These are phyloP conservation scores for Wickerhamomyces silvicola DNA, from an alignment of 805 yeast species.

Conservation along the genomic window DNA sequence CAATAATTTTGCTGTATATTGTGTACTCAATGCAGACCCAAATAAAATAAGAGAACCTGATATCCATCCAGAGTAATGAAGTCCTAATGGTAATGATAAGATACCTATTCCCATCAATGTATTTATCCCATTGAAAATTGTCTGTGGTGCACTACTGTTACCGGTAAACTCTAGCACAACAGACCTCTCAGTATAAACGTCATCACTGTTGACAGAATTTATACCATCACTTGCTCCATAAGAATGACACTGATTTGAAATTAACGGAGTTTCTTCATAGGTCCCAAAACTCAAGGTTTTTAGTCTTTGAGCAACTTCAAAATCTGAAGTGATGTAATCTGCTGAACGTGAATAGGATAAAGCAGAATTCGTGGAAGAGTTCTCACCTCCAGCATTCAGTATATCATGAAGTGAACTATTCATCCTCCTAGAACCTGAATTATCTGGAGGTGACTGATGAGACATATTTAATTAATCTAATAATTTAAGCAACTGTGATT, in stretches of 20 bases:
- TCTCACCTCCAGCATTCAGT: slow-evolving; percentile 18
- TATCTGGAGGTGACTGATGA: slow-evolving; percentile 17
- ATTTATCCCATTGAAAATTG: slow-evolving; percentile 71
- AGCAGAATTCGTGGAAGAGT: slow-evolving; percentile 21
- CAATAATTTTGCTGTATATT: slow-evolving; percentile 46
- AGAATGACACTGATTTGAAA: slow-evolving; percentile 2
- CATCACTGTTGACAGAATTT: slow-evolving; percentile 1
- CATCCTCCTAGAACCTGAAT: too few relatives aligned
- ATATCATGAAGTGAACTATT: slow-evolving; percentile 22
- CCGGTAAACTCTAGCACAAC: slow-evolving; percentile 19
- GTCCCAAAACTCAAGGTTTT: slow-evolving; percentile 12
- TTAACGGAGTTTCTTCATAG: slow-evolving; percentile 10
- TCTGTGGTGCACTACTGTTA: slow-evolving; percentile 64
- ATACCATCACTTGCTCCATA: neutral
- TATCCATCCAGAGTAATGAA: slow-evolving; percentile 63
- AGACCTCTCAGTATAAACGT: slow-evolving; percentile 4
- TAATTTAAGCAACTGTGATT: too few relatives aligned
- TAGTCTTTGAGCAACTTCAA: slow-evolving; percentile 17
- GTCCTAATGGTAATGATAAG: slow-evolving; percentile 65
- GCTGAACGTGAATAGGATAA: slow-evolving; percentile 21
- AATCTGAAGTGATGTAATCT: slow-evolving; percentile 22
- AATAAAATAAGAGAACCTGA: slow-evolving; percentile 38
- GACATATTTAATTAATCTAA: too few relatives aligned
- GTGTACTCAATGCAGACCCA: slow-evolving; percentile 42
- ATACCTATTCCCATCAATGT: slow-evolving; percentile 73